These are phyloP conservation scores for Desmodesmus armatus DNA, from an alignment of 139 green algal species.

Conservation along the genomic window DNA sequence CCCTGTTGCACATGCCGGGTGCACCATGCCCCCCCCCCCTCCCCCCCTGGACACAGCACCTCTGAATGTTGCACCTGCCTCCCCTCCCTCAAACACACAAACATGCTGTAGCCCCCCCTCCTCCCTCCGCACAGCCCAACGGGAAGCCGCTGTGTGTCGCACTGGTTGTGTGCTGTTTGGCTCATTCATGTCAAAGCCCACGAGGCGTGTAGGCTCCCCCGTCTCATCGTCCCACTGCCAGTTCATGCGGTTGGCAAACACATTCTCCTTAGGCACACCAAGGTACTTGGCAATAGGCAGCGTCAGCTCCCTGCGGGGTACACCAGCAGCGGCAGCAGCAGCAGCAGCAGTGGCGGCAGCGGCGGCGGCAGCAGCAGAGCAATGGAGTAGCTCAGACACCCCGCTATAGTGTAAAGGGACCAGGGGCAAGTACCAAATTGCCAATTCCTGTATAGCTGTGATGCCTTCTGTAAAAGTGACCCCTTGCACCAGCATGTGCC, in stretches of 20 bases:
- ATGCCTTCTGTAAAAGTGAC: background rate
- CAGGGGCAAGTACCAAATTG: no score
- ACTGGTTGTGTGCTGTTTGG: slow-evolving; percentile 73
- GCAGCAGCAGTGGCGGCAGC: background rate
- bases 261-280: slow-evolving; percentile 68
- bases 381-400: no score
- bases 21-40: no score
- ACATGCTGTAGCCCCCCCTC: background rate
- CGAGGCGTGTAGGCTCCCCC: slow-evolving; percentile 60
- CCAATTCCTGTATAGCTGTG: no score
- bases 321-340: background rate
- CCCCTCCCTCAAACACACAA: background rate
- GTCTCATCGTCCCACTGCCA: slow-evolving; percentile 79
- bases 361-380: no score
- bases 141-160: no score
- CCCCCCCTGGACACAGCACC: no score
- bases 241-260: slow-evolving; percentile 85
- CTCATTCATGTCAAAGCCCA: slow-evolving; percentile 75
- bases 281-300: slow-evolving; percentile 73
- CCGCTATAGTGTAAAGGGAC: no score
- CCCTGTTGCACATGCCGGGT: no score
- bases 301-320: slow-evolving; percentile 68
- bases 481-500: background rate
- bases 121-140: no score
- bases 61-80: no score